Evolutionary conservation across 805 yeast species (phyloP).

Genomic region (Zygosaccharomyces pseudorouxii): DNA sequence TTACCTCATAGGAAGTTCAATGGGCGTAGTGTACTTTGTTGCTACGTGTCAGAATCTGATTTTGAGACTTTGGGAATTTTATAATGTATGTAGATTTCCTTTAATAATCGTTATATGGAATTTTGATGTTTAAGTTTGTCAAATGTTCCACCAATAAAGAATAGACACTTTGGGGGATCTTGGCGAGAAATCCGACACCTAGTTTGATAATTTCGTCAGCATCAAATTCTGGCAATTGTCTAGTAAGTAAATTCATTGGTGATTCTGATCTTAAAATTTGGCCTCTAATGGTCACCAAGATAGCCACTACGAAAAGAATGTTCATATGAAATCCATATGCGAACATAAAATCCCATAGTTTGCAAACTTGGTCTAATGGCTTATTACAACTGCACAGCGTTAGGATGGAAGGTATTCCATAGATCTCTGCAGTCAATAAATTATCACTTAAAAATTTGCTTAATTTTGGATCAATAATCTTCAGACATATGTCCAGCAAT

Average conservation of each 20-base stretch:
- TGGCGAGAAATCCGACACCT: conserved; percentile 73
- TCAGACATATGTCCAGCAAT: conserved; percentile 68
- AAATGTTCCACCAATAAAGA: conserved; percentile 31
- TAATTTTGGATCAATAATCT: conserved; percentile 68
- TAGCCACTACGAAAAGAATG: conserved; percentile 78
- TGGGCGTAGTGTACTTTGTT: conserved; percentile 63
- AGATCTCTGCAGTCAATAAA: conserved; percentile 72
- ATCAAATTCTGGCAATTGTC: conserved; percentile 59
- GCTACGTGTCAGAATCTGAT: conserved; percentile 57
- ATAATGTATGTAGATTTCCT: conserved; percentile 6
- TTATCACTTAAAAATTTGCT: conserved; percentile 42
- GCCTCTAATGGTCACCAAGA: conserved; percentile 63
- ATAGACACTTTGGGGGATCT: conserved; percentile 62
- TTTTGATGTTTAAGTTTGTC: conserved; percentile 19
- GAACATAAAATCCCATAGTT: conserved; percentile 84
- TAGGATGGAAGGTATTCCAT: conserved; percentile 78
- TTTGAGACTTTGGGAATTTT: conserved; percentile 40
- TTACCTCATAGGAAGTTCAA: conserved; percentile 64
- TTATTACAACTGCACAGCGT: conserved; percentile 89
- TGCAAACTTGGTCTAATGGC: conserved; percentile 66
- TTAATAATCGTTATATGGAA: conserved; percentile 14
- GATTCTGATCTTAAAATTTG: conserved; percentile 48
- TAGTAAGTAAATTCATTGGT: conserved; percentile 73
- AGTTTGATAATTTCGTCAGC: conserved; percentile 72
- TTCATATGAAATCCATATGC: conserved; percentile 91